Evolutionary conservation across 306 rosid genomes (phyloP), one percentile per base, ranked within the genome.

Genomic region (Quercus alba): DNA sequence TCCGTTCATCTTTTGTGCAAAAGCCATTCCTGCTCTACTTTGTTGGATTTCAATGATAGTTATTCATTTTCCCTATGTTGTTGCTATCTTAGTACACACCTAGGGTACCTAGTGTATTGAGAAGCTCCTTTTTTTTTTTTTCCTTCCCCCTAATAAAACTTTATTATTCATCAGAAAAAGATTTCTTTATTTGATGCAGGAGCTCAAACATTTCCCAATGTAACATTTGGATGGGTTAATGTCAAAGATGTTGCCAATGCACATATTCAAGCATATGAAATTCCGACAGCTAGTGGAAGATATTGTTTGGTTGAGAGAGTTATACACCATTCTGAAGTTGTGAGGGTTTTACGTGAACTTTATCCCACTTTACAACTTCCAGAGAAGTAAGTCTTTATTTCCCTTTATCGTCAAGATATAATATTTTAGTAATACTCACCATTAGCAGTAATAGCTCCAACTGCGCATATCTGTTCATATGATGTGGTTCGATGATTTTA

Each of bases 221-320:
- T 3, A 10, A 41, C 77, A 68, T 41, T 77, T 56, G 93, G 93
- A 76, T 94, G 91, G 97, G 82, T 92, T 26, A 71, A 92, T 49
- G 97, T 94, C 46, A 94, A 87, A 82, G 97, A 94, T 81, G 98
- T 91, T 67, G 94, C 94, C 28, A 73, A 83, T 1, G 97, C 98
- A 7, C 98, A 94, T 78, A 81, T 92, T 81, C 84, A 62, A 64
- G 97, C 97, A 15, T 94, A 75, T 88, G 97, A 94, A 88, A 87
- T 81, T 71, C 86, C 94, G 84, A 89, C 97, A n/a, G 97, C 98
- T 6, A 83, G 68, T 64, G 97, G 98, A 80, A 84, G 98, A 82
- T 88, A 89, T 75, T 88, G 87, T 71, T 31, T 91, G 86, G 81
- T 67, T 49, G 93, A 85, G 81, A 85, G 75, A 70, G 94, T 92